Evolutionary conservation across 2,329 filamentous ascomycete species (phyloP).

Genomic region (Chrysoporthe puriensis): DNA sequence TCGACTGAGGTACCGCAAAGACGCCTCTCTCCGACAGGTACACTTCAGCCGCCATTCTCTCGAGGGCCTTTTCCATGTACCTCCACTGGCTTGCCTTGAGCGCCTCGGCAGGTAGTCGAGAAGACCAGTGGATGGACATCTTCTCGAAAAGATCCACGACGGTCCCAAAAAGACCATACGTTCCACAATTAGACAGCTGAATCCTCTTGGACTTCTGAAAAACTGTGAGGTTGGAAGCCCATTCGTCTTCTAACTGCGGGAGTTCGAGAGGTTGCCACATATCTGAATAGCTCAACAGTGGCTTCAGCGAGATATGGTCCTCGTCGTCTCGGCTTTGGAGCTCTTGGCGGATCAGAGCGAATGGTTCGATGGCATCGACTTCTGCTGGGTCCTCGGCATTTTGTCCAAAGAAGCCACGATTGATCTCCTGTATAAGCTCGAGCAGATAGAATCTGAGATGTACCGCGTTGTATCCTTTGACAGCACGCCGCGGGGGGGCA

Average conservation of each 20-base stretch:
- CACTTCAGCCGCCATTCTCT: constrained; percentile 26
- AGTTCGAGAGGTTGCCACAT: constrained; percentile 24
- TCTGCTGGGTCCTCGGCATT: not conserved
- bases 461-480: not conserved
- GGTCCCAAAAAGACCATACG: not conserved
- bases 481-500: not conserved
- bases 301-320: constrained; percentile 18
- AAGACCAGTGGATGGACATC: constrained; percentile 27
- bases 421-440: constrained; percentile 23
- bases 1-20: constrained; percentile 13
- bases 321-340: constrained; percentile 9
- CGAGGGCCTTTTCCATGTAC: constrained; percentile 22
- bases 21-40: constrained; percentile 23
- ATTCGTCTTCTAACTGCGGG: constrained; percentile 3
- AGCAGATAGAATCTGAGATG: constrained; percentile 15
- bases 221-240: constrained; percentile 1
- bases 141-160: constrained; percentile 23
- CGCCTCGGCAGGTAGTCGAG: constrained; percentile 17
- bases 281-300: constrained; percentile 14
- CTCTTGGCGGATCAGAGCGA: constrained; percentile 8
- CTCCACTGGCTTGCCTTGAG: constrained; percentile 24
- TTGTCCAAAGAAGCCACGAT: constrained; percentile 11
- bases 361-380: not conserved
- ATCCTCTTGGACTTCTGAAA: not conserved
- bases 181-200: constrained; percentile 16